Base-by-base conservation (phyloP, 2,329 filamentous ascomycete species). In the Aquanectria penicillioides region DNA sequence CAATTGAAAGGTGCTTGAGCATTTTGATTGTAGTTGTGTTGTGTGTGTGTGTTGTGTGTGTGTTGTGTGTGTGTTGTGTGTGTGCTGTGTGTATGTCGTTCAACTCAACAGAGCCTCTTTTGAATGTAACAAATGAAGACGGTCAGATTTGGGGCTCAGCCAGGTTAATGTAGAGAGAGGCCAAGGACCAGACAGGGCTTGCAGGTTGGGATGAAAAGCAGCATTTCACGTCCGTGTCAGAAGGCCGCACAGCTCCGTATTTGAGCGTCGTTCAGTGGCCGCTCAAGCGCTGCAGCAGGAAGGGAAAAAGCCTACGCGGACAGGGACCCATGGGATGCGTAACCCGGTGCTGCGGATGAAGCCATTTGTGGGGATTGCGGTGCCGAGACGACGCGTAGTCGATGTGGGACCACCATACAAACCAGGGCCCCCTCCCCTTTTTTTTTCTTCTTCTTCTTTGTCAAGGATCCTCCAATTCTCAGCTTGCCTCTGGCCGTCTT, bases 341-440 rank as follows among this genome's bases (percentile, higher is more conserved):
- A 59, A 59, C 49, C 28, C 22, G 49, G 43, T 20, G 26, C 17
- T 38, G 37, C 18, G 23, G 50, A 59, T 55, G 56, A 55, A 59
- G 56, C 50, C 56, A 59, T 55, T 43, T 29, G 54, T 57, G 54
- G 54, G 54, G 52, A 50, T 28, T 18, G 28, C 18, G 28, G 9
- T 20, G 22, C 38, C 22, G 31, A 31, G n/a, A 15, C 22, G 15
- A 29, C 29, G 37, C 20, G 37, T 25, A 41, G 13, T 11, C 10
- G 12, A 28, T 43, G 49, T 53, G 49, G 49, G 20, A 43, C 49
- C 33, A n/a, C 47, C 18, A 38, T 12, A 18, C 33, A n/a, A n/a
- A n/a, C n/a, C 38, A 46, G 41, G 28, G 15, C 37, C 18, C 22
- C 40, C n/a, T n/a, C 50, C 49, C 50, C 28, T 53, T 46, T 38